These are phyloP conservation scores for Plenodomus biglobosus DNA, from an alignment of 2,329 filamentous ascomycete species.

Conservation along the genomic window DNA sequence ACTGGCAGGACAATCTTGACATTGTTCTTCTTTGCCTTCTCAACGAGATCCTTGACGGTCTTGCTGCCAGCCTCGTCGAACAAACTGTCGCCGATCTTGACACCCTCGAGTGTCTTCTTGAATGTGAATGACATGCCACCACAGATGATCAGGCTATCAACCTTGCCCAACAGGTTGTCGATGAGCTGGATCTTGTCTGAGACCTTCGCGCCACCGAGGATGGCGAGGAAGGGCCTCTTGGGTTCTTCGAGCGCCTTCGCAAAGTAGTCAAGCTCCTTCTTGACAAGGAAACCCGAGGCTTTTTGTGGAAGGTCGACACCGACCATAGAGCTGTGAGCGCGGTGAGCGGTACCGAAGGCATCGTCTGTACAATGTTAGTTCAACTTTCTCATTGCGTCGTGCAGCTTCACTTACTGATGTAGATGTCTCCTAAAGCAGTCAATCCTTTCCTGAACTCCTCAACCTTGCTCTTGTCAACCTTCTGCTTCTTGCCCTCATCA, in stretches of 20 bases:
- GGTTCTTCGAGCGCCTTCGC: conserved; percentile 93
- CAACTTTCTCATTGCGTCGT: background rate
- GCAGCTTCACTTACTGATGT: conserved; percentile 71
- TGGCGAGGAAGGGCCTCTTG: conserved; percentile 94
- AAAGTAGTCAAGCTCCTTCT: conserved; percentile 99
- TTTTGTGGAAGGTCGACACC: conserved; percentile 94
- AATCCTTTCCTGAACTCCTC: conserved; percentile 92
- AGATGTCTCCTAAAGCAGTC: conserved; percentile 92
- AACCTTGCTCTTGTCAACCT: conserved; percentile 92
- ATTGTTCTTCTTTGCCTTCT: conserved; percentile 95
- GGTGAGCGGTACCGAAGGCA: conserved; percentile 97
- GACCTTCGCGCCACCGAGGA: conserved; percentile 96
- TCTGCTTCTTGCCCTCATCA: conserved; percentile 92
- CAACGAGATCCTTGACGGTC: conserved; percentile 81
- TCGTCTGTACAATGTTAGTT: conserved; percentile 65
- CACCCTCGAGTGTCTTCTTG: conserved; percentile 95
- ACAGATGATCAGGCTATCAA: conserved; percentile 94
- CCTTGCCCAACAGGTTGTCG: conserved; percentile 97
- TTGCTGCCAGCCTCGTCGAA: conserved; percentile 94
- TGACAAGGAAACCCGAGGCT: conserved; percentile 97
- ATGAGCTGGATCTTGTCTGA: conserved; percentile 99
- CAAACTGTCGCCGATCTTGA: conserved; percentile 85
- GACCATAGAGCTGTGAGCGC: conserved; percentile 99
- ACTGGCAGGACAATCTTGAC: conserved; percentile 93
- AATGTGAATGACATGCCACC: conserved; percentile 99